Percentiles rank a stretch among this genome's conserved stretches.
These are phyloP conservation scores for Fusarium annulatum DNA, from an alignment of 2,329 filamentous ascomycete genomes.

Conservation along the genomic window DNA sequence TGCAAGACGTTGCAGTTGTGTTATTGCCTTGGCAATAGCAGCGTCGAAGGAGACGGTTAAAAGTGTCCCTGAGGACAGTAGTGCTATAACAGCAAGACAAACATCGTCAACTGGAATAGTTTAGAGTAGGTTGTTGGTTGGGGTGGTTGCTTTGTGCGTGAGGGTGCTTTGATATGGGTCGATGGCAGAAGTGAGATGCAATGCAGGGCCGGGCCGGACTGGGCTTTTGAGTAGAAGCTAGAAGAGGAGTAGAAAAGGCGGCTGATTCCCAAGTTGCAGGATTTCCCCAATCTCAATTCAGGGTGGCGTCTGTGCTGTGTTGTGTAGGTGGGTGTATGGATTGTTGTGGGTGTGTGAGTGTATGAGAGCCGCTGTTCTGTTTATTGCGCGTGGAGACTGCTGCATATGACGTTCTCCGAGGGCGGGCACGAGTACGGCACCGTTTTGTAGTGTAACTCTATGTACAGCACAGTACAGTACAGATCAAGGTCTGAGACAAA, in stretches of 20 bases:
- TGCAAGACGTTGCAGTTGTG: slow-evolving; percentile 38
- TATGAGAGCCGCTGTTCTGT: slow-evolving; percentile 28
- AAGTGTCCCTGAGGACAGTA: slow-evolving; percentile 53
- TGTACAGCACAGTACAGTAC: slow-evolving; percentile 6
- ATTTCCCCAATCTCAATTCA: slow-evolving; percentile 38
- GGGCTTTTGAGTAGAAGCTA: slow-evolving; percentile 43
- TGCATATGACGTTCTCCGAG: slow-evolving; percentile 46
- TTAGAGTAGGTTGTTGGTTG: slow-evolving; percentile 12
- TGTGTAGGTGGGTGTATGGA: slow-evolving; percentile 33
- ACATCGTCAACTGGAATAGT: slow-evolving; percentile 49
- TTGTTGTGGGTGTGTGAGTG: slow-evolving; percentile 10
- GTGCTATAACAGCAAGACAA: slow-evolving; percentile 51
- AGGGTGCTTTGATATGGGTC: slow-evolving; percentile 30
- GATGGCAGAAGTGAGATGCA: slow-evolving; percentile 37
- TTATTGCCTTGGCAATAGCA: slow-evolving; percentile 14
- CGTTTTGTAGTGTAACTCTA: slow-evolving; percentile 1
- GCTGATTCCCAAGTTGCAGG: slow-evolving; percentile 38
- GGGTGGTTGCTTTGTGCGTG: background rate
- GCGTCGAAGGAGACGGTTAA: slow-evolving; percentile 28
- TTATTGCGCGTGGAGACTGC: slow-evolving; percentile 30
- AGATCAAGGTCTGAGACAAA: slow-evolving; percentile 34
- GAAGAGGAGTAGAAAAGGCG: slow-evolving; percentile 39
- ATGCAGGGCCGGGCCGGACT: slow-evolving; percentile 42
- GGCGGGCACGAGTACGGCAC: slow-evolving; percentile 24
- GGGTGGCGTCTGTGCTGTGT: slow-evolving; percentile 36